Conservation (phyloP, 2,329 filamentous ascomycete genomes). For the Fusarium subtropicale region DNA sequence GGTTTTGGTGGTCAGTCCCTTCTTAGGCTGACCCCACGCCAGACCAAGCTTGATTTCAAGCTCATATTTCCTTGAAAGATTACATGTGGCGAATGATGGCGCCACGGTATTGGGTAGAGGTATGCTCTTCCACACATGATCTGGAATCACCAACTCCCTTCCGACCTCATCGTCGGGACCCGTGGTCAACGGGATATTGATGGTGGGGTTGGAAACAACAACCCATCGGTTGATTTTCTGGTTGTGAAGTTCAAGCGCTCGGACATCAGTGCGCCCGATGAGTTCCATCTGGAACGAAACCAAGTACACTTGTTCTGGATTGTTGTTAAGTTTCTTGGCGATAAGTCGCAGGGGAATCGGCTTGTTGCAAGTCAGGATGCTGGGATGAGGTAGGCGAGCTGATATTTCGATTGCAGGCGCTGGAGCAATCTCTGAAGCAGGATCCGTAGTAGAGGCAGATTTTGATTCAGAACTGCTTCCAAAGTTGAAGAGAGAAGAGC, state of each 20-base stretch:
- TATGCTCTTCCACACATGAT: slow-evolving; percentile 76
- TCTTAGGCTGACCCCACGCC: slow-evolving; percentile 73
- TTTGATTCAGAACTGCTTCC: slow-evolving; percentile 49
- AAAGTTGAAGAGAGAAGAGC: slow-evolving; percentile 68
- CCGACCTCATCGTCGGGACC: slow-evolving; percentile 66
- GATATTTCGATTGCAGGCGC: slow-evolving; percentile 79
- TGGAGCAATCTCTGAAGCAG: slow-evolving; percentile 48
- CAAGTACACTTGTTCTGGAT: slow-evolving; percentile 77
- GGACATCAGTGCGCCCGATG: slow-evolving; percentile 81
- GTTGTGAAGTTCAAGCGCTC: slow-evolving; percentile 79
- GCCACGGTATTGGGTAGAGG: slow-evolving; percentile 86
- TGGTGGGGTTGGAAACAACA: slow-evolving; percentile 75
- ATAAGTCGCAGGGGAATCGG: slow-evolving; percentile 84
- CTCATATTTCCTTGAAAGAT: slow-evolving; percentile 84
- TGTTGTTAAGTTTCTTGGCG: slow-evolving; percentile 78
- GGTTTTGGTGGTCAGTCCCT: slow-evolving; percentile 43
- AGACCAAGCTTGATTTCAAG: slow-evolving; percentile 85
- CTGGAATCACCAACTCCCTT: slow-evolving; percentile 76
- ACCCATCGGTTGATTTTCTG: slow-evolving; percentile 81
- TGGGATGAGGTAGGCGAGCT: slow-evolving; percentile 85
- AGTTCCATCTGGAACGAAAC: slow-evolving; percentile 85
- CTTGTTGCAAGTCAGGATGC: slow-evolving; percentile 89
- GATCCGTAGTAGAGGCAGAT: slow-evolving; percentile 37
- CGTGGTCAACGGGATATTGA: slow-evolving; percentile 76
- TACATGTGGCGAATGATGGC: slow-evolving; percentile 89